These are phyloP conservation scores for Boletus reticuloceps DNA, from an alignment of 768 basidiomycete genomes.

Conservation along the genomic window DNA sequence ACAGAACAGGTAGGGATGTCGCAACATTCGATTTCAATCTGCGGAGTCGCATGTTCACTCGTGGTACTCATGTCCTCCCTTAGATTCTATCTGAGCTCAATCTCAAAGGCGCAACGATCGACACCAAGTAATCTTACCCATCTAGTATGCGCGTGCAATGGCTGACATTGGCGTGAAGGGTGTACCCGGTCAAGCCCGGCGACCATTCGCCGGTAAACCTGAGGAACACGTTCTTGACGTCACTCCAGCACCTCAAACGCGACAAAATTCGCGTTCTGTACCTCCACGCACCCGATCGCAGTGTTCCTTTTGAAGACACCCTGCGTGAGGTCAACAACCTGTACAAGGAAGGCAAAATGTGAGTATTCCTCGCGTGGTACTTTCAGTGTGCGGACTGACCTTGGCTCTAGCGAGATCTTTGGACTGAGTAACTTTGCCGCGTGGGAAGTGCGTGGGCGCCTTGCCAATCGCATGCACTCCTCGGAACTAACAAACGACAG, in stretches of 20 bases:
- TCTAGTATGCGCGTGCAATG: background rate
- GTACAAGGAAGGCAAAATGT: constrained; percentile 58
- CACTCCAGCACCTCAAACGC: constrained; percentile 43
- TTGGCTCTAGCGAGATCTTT: constrained; percentile 45
- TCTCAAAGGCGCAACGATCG: constrained; percentile 39
- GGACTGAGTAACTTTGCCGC: constrained; percentile 60
- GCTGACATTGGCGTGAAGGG: constrained; percentile 26
- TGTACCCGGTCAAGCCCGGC: constrained; percentile 41
- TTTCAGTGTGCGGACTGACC: background rate
- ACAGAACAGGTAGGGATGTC: constrained; percentile 45
- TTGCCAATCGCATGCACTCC: background rate
- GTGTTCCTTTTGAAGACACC: constrained; percentile 55
- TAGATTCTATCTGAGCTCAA: constrained; percentile 42
- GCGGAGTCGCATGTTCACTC: background rate
- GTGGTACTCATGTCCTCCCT: background rate
- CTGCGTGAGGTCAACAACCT: constrained; percentile 52
- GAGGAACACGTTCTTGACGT: constrained; percentile 44
- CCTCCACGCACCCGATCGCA: constrained; percentile 59
- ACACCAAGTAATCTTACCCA: constrained; percentile 41
- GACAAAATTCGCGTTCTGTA: constrained; percentile 52
- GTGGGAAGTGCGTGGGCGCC: constrained; percentile 43
- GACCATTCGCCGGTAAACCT: constrained; percentile 41
- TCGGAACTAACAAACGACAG: constrained; percentile 18
- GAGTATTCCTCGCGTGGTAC: constrained; percentile 9
- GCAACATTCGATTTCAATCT: background rate